Evolutionary conservation across 768 basidiomycete species (phyloP), one percentile per base, ranked within the genome.

Genomic region (Daedaleopsis nitida): DNA sequence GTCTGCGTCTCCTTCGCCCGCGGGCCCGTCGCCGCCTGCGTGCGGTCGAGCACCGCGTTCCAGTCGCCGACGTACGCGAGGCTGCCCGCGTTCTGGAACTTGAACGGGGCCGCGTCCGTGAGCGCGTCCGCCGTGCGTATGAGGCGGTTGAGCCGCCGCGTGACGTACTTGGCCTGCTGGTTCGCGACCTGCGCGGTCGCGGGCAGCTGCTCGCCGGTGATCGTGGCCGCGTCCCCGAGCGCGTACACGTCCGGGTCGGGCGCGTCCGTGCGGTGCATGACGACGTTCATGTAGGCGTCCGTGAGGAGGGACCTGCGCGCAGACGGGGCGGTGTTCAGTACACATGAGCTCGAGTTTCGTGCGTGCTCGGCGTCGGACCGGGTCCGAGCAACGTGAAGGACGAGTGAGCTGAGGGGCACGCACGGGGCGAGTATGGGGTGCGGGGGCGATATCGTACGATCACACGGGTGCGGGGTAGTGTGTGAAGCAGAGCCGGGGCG

Each of bases 161-260:
- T 77, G 24, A 92, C 69, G 66, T 89, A 91, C 64, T 79, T 83
- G 7, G 83, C 91, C 72, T 92, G 86, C 68, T 93, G 91, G 66
- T 84, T 84, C 6, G 91, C 91, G 23, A 93, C 91, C 83, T 95
- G 93, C 4, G 94, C 92, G 17, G 93, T 95, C 1, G 94, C 91
- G 12, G 94, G 92, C 11, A 94, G 77, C 43, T 80, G 76, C 23
- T 77, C 77, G 45, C 77, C 81, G 37, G 83, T 79, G 52, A 89
- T 82, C 45, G 78, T 80, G 1, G 86, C 84, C 43, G 89, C 85
- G 69, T 96, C 94, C 5, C 94, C 94, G 57, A 95, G 87, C 2
- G 86, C 91, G 79, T 83, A 94, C 0, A 95, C 86, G 69, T 92
- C 85, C 2, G 81, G 77, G 66, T 91, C 78, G 3, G 80, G 67